Evolutionary conservation across 179 eudicot genomes (phyloP), one percentile per base, ranked within the genome.

Genomic region (Beta corolliflora): DNA sequence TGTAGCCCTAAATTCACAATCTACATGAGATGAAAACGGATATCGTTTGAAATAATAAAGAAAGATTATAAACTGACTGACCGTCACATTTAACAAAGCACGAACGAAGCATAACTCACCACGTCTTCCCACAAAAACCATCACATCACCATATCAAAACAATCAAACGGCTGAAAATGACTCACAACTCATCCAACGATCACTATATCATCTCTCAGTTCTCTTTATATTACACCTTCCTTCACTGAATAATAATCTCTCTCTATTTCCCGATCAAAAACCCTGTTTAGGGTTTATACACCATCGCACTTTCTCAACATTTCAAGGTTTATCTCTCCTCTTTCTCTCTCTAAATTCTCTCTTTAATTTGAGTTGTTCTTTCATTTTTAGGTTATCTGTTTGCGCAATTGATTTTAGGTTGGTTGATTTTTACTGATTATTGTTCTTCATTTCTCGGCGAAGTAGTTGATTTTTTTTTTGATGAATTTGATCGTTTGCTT

Each of bases 281-380:
- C 79, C 86, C 83, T 83, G 54, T 41, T 25, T 80, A 80, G 86
- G 86, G 83, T 83, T 83, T 80, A 76, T 71, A 69, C 9, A 10
- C 55, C 36, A 50, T 5, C 21, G 12, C 23, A 10, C 52, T 9
- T 53, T 9, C 78, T 65, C 81, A 41, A 44, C 77, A 56, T 50
- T 44, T 63, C 56, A 29, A 74, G 83, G 86, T 80, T 52, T 31
- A 18, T 67, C 75, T 68, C 76, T 59, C 69, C 64, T 18, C 84
- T 61, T 46, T 71, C 65, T 60, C 65, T 71, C 64, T 78, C 63
- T 54, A 19, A 16, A 15, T 21, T 53, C 36, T 31, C 41, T 36
- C 41, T 36, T 36, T 36, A 36, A 36, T 64, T 36, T 52, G 45
- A 4, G 5, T 4, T 60, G 9, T 41, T 15, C 59, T 52, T 41